Evolutionary conservation across 1,284 basidiomycete species (phyloP), one percentile per base, ranked within the genome.

Genomic region (Moesziomyces sp.): DNA sequence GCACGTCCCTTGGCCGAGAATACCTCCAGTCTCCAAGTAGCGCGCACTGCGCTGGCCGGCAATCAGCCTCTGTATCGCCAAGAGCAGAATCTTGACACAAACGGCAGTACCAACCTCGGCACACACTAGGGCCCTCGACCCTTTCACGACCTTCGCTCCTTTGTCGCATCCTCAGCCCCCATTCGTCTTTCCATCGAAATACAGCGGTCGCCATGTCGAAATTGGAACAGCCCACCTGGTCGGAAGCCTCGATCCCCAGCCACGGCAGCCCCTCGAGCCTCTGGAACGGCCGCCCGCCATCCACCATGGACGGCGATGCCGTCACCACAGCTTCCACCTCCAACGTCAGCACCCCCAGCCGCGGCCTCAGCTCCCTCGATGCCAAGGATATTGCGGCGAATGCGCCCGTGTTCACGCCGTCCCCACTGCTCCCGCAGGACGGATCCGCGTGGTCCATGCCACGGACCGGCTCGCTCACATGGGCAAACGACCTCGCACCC

Each of bases 311-410:
- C 46, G 59, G 63, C 23, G 72, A 74, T 40, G 67, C 67, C 13
- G 53, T 66, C 44, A 58, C 44, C 14, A 70, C 72, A 6, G 72
- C 72, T 18, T 57, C 63, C 24, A 56, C 72, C 18, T 74, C 72
- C 23, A 71, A 62, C 28, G 72, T 74, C 23, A 74, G 50, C 59
- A 74, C 72, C 7, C 72, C 72, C 11, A 43, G 57, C 19, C 58
- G 72, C 8, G 60, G 21, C n/a, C 33, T 56, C n/a, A 61, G 21
- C 16, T 47, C 63, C 11, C 46, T 67, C 9, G 67, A 65, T 28
- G 45, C 59, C 14, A 61, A 60, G 50, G 59, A 70, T 7, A 40
- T 49, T 5, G 19, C 59, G 14, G 33, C 48, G n/a, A 56, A 51
- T 13, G 59, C 62, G 28, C 46, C 61, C 46, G 46, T 58, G 52